Evolutionary conservation across 345 rosid genomes (phyloP).

Genomic region (Dovyalis caffra): DNA sequence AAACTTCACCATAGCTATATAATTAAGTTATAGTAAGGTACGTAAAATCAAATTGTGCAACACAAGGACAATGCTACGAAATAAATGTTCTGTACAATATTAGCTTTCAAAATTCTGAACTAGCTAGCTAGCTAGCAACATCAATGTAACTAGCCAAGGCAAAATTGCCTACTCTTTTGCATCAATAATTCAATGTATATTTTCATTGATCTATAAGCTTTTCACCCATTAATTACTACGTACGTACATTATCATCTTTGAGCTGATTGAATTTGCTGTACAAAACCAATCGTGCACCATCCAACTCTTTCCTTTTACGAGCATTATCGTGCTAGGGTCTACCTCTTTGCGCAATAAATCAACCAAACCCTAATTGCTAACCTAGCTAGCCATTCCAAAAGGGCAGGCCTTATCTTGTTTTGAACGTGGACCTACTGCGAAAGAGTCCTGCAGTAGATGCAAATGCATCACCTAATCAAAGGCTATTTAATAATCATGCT

Average conservation of each 20-base stretch:
- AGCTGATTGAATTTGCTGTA: background rate
- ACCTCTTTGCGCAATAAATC: background rate
- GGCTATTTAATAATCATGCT: background rate
- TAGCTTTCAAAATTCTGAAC: background rate
- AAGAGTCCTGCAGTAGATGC: background rate
- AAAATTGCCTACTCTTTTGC: background rate
- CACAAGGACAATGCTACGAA: background rate
- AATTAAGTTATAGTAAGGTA: too few relatives aligned
- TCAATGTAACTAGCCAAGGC: background rate
- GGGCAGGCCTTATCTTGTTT: background rate
- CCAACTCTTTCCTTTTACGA: background rate
- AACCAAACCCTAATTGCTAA: background rate
- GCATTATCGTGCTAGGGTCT: background rate
- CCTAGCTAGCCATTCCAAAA: too few relatives aligned
- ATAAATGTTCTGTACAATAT: background rate
- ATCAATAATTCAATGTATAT: background rate
- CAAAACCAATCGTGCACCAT: background rate
- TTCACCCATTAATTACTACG: background rate
- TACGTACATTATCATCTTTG: background rate
- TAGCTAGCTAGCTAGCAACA: background rate
- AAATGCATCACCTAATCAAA: background rate
- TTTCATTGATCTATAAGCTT: too few relatives aligned
- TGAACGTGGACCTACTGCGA: background rate
- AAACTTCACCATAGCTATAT: too few relatives aligned
- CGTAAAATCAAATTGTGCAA: background rate